Evolutionary conservation across 2,329 filamentous ascomycete genomes (phyloP), one percentile per base, ranked within the genome.

Genomic region (Ceratocystis albifundus): DNA sequence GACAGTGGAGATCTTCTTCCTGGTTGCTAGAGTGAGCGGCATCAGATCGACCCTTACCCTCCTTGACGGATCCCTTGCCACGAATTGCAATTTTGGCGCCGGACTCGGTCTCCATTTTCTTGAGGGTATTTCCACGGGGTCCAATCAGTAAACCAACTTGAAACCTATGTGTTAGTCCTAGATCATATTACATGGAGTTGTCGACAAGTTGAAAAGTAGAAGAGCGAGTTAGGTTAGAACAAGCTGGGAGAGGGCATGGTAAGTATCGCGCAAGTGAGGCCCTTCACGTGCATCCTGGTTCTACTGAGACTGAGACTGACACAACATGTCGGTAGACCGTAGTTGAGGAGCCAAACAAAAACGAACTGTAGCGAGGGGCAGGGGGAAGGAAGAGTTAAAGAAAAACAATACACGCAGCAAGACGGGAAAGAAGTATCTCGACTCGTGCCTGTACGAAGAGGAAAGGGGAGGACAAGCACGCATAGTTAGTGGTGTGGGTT

Each of bases 121-220:
- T 99, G 75, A 99, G 80, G 72, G 94, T 99, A 77, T 99, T 99
- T 79, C 94, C 94, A 93, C 94, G 94, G 79, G 94, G 94, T 79
- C 94, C 94, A 86, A 99, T 99, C 78, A 99, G 91, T 84, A 99
- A 87, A 79, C 94, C 94, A 86, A 99, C 94, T 99, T 96, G 79
- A 86, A 81, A 88, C 85, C 88, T 92, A 88, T 80, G 86, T 89
- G 90, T 99, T 96, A 96, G 92, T 96, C 71, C 69, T 70, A 68
- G 72, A 71, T 71, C 69, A 73, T 72, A 72, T 70, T 72, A 72
- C 72, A 65, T 44, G 50, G 28, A 45, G 30, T n/a, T 57, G 53
- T 45, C 50, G 28, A 64, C 45, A 41, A 10, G 36, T 36, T 25
- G 41, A 61, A 22, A 20, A 50, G 64, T 30, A 61, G 48, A 30